phyloP scores from a whole-genome alignment of 164 flowering plant genomes.

The Macadamia tetraphylla region DNA sequence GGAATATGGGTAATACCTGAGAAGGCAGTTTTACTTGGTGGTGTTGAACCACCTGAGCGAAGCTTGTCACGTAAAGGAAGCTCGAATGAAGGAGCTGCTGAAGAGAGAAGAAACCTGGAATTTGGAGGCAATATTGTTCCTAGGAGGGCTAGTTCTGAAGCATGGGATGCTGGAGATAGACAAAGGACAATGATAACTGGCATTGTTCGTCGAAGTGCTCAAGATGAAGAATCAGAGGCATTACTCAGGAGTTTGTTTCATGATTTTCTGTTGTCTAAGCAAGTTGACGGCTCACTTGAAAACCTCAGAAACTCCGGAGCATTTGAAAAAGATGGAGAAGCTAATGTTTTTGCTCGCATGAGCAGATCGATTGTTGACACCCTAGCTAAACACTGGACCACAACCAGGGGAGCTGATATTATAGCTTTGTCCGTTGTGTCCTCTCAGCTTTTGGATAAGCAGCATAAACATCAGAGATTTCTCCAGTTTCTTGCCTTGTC shows the following conservation, averaged over 20 bases:
- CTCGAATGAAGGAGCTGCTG: conserved; percentile 71
- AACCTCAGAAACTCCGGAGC: conserved; percentile 68
- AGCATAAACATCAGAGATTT: conserved; percentile 75
- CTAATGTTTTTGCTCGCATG: conserved; percentile 66
- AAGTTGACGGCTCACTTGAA: conserved; percentile 54
- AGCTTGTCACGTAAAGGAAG: conserved; percentile 91
- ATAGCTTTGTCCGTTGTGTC: conserved; percentile 66
- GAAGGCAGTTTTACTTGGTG: conserved; percentile 84
- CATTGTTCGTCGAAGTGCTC: conserved; percentile 50
- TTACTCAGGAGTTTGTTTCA: conserved; percentile 73
- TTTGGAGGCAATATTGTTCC: conserved; percentile 54
- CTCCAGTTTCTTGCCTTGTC: conserved; percentile 94
- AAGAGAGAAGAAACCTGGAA: conserved; percentile 51
- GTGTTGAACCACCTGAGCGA: conserved; percentile 91
- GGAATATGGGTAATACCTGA: conserved; percentile 98
- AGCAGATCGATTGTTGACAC: conserved; percentile 92
- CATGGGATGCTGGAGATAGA: conserved; percentile 61
- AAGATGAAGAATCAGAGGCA: conserved; percentile 90
- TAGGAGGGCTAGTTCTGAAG: conserved; percentile 74
- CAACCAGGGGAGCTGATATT: conserved; percentile 91
- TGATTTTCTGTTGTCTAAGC: conserved; percentile 71
- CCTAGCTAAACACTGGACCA: conserved; percentile 95
- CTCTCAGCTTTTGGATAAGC: conserved; percentile 81
- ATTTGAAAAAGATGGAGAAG: conserved; percentile 87
- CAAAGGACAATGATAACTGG: conserved; percentile 41